These are phyloP conservation scores for Colletotrichum acutatum DNA, from an alignment of 2,329 filamentous ascomycete species.

Conservation along the genomic window DNA sequence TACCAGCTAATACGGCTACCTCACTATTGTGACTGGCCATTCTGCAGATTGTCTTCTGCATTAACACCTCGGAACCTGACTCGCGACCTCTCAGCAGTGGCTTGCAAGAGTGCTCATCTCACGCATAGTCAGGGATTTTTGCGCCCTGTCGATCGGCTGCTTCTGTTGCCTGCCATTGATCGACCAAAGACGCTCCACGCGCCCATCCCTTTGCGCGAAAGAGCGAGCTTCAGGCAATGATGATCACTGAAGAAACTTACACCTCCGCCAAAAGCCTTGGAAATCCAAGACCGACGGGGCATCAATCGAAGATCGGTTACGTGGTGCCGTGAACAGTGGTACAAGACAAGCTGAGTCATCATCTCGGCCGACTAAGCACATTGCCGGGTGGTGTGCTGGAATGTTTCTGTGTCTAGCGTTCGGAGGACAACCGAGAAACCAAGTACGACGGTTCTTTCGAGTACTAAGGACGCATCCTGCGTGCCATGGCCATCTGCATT, in stretches of 20 bases:
- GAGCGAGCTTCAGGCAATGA: constrained; percentile 3
- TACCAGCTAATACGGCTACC: constrained; percentile 1
- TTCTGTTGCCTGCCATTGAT: constrained; percentile 24
- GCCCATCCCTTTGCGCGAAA: constrained; percentile 7
- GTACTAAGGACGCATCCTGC: background rate
- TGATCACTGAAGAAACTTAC: constrained; percentile 17
- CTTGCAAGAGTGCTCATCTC: background rate
- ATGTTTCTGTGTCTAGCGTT: background rate
- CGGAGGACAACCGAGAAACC: background rate
- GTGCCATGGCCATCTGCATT: background rate
- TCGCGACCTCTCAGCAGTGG: constrained; percentile 1
- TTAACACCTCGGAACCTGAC: constrained; percentile 1
- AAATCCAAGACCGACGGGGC: background rate
- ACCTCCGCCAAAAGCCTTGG: constrained; percentile 1
- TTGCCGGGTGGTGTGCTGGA: background rate
- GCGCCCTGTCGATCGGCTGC: constrained; percentile 30
- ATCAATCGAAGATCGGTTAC: background rate
- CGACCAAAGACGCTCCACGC: constrained; percentile 21
- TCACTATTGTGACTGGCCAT: background rate
- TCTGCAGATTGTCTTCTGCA: background rate
- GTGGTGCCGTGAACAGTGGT: background rate
- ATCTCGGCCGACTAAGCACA: background rate
- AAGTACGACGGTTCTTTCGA: background rate
- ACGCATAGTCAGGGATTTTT: constrained; percentile 20
- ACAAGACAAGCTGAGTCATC: background rate